Base-by-base conservation (phyloP, 352 stramenopile genomes). In the Phytophthora colocasiae region DNA sequence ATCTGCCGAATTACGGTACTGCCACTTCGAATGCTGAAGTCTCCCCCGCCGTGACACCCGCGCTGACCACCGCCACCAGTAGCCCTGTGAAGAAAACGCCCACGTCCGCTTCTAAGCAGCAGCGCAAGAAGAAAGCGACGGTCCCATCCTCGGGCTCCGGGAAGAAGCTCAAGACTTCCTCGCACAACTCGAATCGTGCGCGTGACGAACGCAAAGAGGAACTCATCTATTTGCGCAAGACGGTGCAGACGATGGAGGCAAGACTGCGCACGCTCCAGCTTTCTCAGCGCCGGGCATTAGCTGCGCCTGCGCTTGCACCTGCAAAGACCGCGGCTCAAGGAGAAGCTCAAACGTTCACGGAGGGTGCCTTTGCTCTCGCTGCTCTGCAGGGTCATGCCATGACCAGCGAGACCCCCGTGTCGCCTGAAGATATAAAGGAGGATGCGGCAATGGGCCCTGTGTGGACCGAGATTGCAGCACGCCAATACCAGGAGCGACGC, bases 201-300 rank as follows among this genome's bases (percentile, higher is more conserved):
- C 78, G 78, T 49, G 78, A 87, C 52, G 72, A 85, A 65, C 78
- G 76, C 46, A 87, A 88, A 56, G 78, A 91, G 38, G 82, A 91
- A 65, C 75, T 91, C 32, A 81, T 89, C 34, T 89, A 89, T 63
- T 58, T 91, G 43, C 80, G 80, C 64, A 77, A 85, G 53, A 84
- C 66, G 32, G 78, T 89, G 41, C 56, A 74, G 38, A 83, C 81
- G 44, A 81, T 87, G 78, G 70, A 87, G 60, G 59, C 66, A 22
- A 63, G 64, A 51, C 32, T 81, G 53, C 61, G 61, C 48, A 80
- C 69, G 7, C 58, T 84, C 41, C 64, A 78, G 56, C 58, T 78
- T 22, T 78, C 70, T n/a, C 69, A 81, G 51, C 63, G 58, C 50
- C 71, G 69, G 14, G 55, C 45, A 22, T 29, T 69, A 24, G 32